Evolutionary conservation across 139 green algal genomes (phyloP).

Genomic region (Volvox africanus): DNA sequence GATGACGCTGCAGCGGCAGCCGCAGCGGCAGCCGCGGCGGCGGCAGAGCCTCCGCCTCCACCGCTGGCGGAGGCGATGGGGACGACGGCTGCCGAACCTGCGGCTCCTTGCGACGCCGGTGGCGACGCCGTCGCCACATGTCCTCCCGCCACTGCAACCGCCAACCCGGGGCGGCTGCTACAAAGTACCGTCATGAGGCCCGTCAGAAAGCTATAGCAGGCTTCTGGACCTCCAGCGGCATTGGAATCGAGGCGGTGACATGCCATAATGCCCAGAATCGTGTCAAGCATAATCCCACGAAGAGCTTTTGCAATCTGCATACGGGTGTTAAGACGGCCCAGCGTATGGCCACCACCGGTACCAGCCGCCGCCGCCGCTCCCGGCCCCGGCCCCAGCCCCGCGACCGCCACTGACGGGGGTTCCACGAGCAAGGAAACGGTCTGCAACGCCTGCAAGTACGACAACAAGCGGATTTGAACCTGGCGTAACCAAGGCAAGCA

Average conservation of each 20-base stretch:
- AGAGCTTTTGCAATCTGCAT: background rate
- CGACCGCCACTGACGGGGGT: background rate
- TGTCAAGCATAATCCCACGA: background rate
- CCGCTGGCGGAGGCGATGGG: background rate
- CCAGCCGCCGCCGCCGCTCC: background rate
- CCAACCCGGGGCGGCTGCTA: constrained; percentile 36
- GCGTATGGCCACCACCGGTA: background rate
- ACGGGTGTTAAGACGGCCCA: constrained; percentile 9
- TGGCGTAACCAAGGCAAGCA: constrained; percentile 33
- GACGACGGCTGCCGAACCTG: background rate
- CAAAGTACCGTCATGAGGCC: background rate
- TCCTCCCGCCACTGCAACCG: constrained; percentile 9
- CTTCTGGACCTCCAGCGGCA: background rate
- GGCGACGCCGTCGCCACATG: background rate
- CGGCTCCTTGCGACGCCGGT: background rate
- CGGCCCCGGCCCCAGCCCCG: background rate
- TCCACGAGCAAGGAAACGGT: background rate
- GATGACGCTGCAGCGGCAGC: background rate
- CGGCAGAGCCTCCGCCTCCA: background rate
- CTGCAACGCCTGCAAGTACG: constrained; percentile 6
- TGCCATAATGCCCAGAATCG: background rate
- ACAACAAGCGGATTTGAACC: background rate
- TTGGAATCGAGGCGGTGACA: background rate
- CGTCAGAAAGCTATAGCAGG: background rate
- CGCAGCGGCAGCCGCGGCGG: background rate